Conservation (phyloP, 768 basidiomycete genomes). For the Candolleomyces eurysporus region DNA sequence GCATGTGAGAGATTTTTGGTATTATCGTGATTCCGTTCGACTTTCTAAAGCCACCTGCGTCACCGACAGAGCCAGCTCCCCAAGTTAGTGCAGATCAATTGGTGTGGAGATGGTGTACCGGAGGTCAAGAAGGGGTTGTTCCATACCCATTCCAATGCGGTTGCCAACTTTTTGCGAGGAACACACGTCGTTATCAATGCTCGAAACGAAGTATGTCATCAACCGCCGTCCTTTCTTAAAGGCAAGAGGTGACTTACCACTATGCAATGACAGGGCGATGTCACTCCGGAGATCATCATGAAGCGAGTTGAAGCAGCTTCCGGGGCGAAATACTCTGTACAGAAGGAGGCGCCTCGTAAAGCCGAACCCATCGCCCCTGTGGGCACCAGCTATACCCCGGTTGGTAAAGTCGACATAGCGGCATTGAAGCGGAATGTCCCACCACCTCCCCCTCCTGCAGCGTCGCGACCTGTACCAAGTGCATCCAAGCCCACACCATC, state of each 20-base stretch:
- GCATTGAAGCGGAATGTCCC: slow-evolving; percentile 48
- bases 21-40: slow-evolving; percentile 2
- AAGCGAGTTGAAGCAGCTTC: slow-evolving; percentile 84
- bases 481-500: slow-evolving; percentile 35
- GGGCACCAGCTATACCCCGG: slow-evolving; percentile 71
- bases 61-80: slow-evolving; percentile 67
- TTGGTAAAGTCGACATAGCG: slow-evolving; percentile 71
- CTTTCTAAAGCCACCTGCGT: neutral
- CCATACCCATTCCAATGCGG: slow-evolving; percentile 80
- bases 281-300: slow-evolving; percentile 77
- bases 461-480: slow-evolving; percentile 49
- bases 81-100: slow-evolving; percentile 95
- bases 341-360: slow-evolving; percentile 72
- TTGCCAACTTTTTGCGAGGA: slow-evolving; percentile 77
- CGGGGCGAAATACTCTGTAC: slow-evolving; percentile 86
- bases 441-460: slow-evolving; percentile 37
- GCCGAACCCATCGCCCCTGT: slow-evolving; percentile 81
- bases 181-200: slow-evolving; percentile 86
- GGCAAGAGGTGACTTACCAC: too few species aligned
- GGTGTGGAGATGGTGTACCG: slow-evolving; percentile 98
- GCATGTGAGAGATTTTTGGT: slow-evolving; percentile 51
- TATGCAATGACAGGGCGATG: slow-evolving; percentile 58
- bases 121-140: slow-evolving; percentile 90
- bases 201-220: slow-evolving; percentile 68
- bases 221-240: neutral